These are phyloP conservation scores for Grigorovia jiainica DNA, from an alignment of 805 yeast species.

Conservation along the genomic window DNA sequence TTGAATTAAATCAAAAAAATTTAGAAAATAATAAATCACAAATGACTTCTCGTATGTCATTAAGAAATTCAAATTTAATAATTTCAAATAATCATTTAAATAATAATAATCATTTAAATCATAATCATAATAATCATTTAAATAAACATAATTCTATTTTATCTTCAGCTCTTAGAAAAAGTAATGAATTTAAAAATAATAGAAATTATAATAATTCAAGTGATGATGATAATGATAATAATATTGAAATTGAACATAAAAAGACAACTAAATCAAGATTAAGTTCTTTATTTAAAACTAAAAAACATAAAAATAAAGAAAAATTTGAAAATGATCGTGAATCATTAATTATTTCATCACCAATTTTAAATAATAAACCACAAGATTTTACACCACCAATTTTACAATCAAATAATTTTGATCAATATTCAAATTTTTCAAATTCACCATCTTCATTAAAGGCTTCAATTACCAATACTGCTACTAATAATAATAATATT, in stretches of 20 bases:
- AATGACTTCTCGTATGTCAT: conserved; percentile 20
- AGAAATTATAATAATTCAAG: background rate
- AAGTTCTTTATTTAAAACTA: background rate
- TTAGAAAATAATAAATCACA: conserved; percentile 5
- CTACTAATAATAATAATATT: background rate
- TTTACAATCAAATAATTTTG: background rate
- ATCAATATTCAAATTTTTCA: background rate
- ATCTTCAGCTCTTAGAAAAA: background rate
- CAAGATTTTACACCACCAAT: background rate
- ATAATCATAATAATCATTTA: background rate
- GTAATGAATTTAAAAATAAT: background rate
- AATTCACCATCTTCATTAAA: background rate
- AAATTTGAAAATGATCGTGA: background rate
- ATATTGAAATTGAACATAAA: no score
- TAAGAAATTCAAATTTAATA: conserved; percentile 8
- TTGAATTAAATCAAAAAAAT: background rate
- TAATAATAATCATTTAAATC: background rate
- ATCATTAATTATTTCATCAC: background rate
- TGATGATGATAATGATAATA: background rate
- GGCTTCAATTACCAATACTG: background rate
- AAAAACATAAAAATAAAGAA: background rate
- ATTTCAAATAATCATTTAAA: background rate
- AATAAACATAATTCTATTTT: background rate
- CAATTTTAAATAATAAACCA: background rate
- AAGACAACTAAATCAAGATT: background rate